Evolutionary conservation across 75 land plant genomes (phyloP), one percentile per base, ranked within the genome.

Genomic region (Pinus taeda): DNA sequence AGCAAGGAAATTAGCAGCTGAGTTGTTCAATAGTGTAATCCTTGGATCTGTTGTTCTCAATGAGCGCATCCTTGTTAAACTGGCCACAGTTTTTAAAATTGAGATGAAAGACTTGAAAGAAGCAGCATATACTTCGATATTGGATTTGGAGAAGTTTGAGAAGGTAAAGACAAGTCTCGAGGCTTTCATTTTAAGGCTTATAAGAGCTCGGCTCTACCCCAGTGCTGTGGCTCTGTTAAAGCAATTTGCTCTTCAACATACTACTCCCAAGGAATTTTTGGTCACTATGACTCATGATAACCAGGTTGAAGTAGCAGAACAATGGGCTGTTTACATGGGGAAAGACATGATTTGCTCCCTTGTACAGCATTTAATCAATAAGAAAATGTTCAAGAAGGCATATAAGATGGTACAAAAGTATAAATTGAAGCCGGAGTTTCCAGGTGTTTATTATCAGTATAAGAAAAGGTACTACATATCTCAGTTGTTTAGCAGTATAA

Each of bases 291-390:
- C 88, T 11, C 67, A 83, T 57, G 78, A 74, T 49, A 80, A 79
- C 30, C 75, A 90, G 73, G 85, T 84, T 20, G 83, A 81, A 65
- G 88, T 90, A 73, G 97, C 97, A 56, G 91, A 85, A 22, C 88
- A 92, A 57, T 90, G 89, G 89, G 95, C 91, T 12, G 72, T 59
- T 17, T 82, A 81, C 64, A 85, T 88, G 85, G 97, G 97, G 49
- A 88, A 75, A 59, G 78, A 87, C 22, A 85, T 90, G 85, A 69
- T 86, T 55, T 78, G 81, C 59, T 61, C 85, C 15, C 87, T 94
- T 72, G 84, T 94, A 17, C 85, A 82, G 75, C 83, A 90, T 57
- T 88, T 84, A 71, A 72, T 79, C 26, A 86, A 88, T 21, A 82
- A 76, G 83, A 81, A 85, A 15, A 71, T 83, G 88, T 64, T 87